Conservation (phyloP, 352 stramenopile genomes). For the Globisporangium nagaii region DNA sequence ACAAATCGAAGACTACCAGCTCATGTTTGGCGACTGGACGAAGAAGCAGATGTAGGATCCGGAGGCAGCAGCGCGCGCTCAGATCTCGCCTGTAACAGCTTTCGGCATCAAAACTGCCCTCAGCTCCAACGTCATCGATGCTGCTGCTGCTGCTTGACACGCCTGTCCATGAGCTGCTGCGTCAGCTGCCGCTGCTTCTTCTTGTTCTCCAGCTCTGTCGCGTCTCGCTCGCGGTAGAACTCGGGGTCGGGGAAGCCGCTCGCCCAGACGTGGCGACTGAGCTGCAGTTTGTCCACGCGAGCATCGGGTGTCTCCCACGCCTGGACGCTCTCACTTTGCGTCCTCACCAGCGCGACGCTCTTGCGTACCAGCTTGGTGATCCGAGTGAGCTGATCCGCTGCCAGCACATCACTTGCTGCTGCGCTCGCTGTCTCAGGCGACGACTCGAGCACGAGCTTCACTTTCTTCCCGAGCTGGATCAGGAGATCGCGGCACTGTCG, state of each 20-base stretch:
- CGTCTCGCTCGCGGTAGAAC: conserved; percentile 34
- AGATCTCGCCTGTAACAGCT: too few relatives aligned
- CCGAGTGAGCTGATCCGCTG: conserved; percentile 1
- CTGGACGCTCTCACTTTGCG: conserved; percentile 22
- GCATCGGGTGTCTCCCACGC: conserved; percentile 38
- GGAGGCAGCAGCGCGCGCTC: background rate
- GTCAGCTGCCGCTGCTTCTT: conserved; percentile 24
- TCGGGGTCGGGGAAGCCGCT: conserved; percentile 44
- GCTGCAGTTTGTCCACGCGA: conserved; percentile 32
- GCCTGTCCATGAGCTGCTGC: conserved; percentile 11
- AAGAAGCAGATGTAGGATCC: conserved; percentile 68
- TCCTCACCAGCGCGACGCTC: conserved; percentile 22
- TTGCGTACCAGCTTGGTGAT: conserved; percentile 11
- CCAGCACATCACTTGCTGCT: background rate
- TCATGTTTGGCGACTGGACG: conserved; percentile 78
- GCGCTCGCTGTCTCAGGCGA: background rate
- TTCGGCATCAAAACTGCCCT: conserved; percentile 3
- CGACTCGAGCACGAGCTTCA: conserved; percentile 15
- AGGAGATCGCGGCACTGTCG: conserved; percentile 34
- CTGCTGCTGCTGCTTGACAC: conserved; percentile 7
- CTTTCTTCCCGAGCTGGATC: conserved; percentile 36
- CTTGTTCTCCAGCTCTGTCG: conserved; percentile 17
- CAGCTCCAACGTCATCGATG: background rate
- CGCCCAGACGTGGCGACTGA: conserved; percentile 32
- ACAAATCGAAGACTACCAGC: conserved; percentile 73